A percentile compares a stretch with the other conserved stretches of the same genome.
phyloP scores from a whole-genome alignment of 2,329 filamentous ascomycete genomes.

The Stemphylium beticola region DNA sequence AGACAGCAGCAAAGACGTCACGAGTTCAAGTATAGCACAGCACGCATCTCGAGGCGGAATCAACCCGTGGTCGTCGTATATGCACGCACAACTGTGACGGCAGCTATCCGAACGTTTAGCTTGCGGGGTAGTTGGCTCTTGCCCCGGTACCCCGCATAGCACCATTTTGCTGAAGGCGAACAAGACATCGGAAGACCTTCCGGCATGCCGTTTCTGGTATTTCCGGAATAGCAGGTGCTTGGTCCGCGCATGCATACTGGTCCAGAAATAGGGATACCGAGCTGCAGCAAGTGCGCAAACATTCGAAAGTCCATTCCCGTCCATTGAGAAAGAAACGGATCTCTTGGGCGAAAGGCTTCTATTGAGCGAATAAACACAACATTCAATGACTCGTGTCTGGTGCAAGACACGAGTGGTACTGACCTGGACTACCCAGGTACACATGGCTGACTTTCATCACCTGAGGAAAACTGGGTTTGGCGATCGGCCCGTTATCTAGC shows the following conservation, averaged over 20 bases:
- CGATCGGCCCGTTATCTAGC: slow-evolving; percentile 2
- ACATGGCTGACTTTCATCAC: not conserved
- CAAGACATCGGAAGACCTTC: not conserved
- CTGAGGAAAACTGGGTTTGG: not conserved
- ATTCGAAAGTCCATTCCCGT: not conserved
- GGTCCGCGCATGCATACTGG: not conserved
- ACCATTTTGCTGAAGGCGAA: not conserved
- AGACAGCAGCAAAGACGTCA: slow-evolving; percentile 12
- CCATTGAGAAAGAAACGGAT: not conserved
- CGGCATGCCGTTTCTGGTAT: slow-evolving; percentile 9
- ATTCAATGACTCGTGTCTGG: not conserved
- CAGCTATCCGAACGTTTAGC: slow-evolving; percentile 19
- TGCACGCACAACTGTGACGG: slow-evolving; percentile 14
- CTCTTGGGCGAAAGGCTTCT: too few relatives aligned
- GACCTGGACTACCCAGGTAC: not conserved
- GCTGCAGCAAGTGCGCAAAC: not conserved
- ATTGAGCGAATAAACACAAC: too few relatives aligned
- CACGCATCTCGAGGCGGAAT: slow-evolving; percentile 11
- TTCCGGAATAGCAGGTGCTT: not conserved
- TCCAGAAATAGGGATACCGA: not conserved
- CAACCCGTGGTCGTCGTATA: slow-evolving; percentile 4
- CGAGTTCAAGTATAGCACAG: not conserved
- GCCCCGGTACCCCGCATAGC: slow-evolving; percentile 26
- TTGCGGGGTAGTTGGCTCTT: slow-evolving; percentile 25
- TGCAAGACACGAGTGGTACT: not conserved